Percentiles rank a stretch among this genome's conserved stretches.
phyloP scores from a whole-genome alignment of 164 flowering plant genomes.

The Pachysandra terminalis region DNA sequence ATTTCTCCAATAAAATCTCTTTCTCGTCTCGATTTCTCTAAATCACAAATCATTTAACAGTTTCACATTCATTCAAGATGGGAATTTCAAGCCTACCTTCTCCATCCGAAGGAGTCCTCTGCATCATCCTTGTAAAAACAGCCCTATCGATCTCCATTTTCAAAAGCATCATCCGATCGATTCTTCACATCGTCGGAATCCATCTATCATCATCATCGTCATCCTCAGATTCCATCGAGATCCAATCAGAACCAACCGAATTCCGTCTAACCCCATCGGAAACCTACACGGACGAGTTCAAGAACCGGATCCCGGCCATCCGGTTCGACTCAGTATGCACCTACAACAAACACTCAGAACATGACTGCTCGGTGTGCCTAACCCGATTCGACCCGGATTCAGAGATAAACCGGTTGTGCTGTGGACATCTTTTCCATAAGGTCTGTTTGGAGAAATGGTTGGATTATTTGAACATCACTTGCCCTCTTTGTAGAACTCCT shows the following conservation, averaged over 20 bases:
- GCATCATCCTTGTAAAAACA: slow-evolving; percentile 57
- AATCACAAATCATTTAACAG: background rate
- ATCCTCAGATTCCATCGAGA: slow-evolving; percentile 19
- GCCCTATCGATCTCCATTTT: slow-evolving; percentile 59
- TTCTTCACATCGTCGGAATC: slow-evolving; percentile 49
- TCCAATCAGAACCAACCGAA: slow-evolving; percentile 23
- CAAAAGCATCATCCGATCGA: slow-evolving; percentile 50
- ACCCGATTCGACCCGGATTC: slow-evolving; percentile 49
- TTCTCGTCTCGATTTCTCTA: background rate
- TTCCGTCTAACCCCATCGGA: slow-evolving; percentile 21
- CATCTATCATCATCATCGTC: slow-evolving; percentile 18
- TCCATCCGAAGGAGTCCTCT: slow-evolving; percentile 69
- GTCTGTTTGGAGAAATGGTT: slow-evolving; percentile 75
- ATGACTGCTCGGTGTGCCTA: slow-evolving; percentile 67
- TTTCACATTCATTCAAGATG: slow-evolving; percentile 26
- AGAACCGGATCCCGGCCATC: slow-evolving; percentile 37
- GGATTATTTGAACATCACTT: slow-evolving; percentile 61
- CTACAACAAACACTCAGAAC: slow-evolving; percentile 20
- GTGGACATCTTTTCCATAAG: slow-evolving; percentile 75
- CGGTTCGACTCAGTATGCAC: slow-evolving; percentile 28
- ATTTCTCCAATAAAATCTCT: background rate
- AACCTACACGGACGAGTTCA: slow-evolving; percentile 40
- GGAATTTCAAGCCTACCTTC: slow-evolving; percentile 64
- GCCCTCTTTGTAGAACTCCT: slow-evolving; percentile 70
- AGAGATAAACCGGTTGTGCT: slow-evolving; percentile 49